A percentile compares a stretch with the other conserved stretches of the same genome.
Conservation (phyloP, 148 eudicot species). For the Silene latifolia region DNA sequence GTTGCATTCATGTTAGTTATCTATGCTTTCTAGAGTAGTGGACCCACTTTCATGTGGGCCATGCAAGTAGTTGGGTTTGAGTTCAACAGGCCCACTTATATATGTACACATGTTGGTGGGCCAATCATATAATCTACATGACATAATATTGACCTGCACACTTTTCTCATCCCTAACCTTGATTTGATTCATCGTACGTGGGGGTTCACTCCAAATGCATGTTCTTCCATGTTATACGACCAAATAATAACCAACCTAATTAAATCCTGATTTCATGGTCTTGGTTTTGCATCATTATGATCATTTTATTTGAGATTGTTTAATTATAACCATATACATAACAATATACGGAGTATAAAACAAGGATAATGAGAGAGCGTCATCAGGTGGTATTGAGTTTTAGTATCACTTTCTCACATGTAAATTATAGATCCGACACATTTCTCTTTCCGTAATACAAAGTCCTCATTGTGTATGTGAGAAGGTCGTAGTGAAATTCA, state of each 20-base stretch:
- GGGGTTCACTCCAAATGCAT: constrained; percentile 21
- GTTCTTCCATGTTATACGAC: constrained; percentile 13
- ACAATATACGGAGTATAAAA: too few relatives aligned
- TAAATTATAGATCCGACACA: too few relatives aligned
- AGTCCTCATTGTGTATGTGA: too few relatives aligned
- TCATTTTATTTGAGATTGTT: constrained; percentile 4
- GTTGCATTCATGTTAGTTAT: not conserved
- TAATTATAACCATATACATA: too few relatives aligned
- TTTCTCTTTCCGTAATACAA: too few relatives aligned
- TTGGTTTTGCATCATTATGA: not conserved
- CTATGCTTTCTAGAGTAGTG: not conserved
- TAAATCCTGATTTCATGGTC: not conserved
- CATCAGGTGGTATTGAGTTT: too few relatives aligned
- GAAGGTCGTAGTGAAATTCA: too few relatives aligned
- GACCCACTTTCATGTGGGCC: constrained; percentile 8
- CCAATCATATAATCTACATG: constrained; percentile 23
- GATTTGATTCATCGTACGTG: constrained; percentile 2
- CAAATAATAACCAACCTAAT: constrained; percentile 24
- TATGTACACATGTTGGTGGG: constrained; percentile 5
- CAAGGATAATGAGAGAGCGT: too few relatives aligned
- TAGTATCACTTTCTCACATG: too few relatives aligned
- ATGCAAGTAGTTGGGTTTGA: constrained; percentile 20
- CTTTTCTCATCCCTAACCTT: constrained; percentile 1
- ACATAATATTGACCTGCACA: not conserved
- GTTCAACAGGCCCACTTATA: constrained; percentile 7